Conservation (phyloP, 495 filamentous ascomycete species). For the Melanomma pulvis-pyrius region DNA sequence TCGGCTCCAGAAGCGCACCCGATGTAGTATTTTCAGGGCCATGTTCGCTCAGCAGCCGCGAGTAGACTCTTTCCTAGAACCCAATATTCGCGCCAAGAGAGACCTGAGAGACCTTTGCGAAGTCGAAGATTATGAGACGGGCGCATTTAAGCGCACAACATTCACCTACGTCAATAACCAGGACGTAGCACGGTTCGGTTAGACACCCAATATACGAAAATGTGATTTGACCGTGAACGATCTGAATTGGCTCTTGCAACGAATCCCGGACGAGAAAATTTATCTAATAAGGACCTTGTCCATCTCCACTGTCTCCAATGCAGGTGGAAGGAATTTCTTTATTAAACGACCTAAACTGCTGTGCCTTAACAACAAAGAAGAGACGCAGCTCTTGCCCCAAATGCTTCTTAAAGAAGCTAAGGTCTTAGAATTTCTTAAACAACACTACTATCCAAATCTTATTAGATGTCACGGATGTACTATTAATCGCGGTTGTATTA, state of each 20-base stretch:
- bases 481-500: neutral
- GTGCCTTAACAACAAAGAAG: constrained; percentile 7
- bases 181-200: neutral
- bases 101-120: neutral
- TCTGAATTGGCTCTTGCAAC: neutral
- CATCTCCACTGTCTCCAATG: neutral
- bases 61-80: neutral
- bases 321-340: neutral
- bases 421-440: neutral
- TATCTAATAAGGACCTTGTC: neutral
- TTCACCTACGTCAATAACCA: neutral
- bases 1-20: no score
- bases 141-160: neutral
- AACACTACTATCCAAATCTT: neutral
- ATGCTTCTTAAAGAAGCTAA: constrained; percentile 9
- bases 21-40: no score
- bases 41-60: no score
- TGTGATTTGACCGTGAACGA: neutral
- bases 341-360: constrained; percentile 3
- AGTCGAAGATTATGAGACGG: neutral
- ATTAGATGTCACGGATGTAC: neutral
- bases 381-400: constrained; percentile 3
- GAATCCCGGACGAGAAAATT: neutral
- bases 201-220: neutral
- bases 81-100: constrained; percentile 5